A percentile compares a stretch with the other conserved stretches of the same genome.
phyloP scores from a whole-genome alignment of 176 grass and related monocot species.

The Triticum monococcum region DNA sequence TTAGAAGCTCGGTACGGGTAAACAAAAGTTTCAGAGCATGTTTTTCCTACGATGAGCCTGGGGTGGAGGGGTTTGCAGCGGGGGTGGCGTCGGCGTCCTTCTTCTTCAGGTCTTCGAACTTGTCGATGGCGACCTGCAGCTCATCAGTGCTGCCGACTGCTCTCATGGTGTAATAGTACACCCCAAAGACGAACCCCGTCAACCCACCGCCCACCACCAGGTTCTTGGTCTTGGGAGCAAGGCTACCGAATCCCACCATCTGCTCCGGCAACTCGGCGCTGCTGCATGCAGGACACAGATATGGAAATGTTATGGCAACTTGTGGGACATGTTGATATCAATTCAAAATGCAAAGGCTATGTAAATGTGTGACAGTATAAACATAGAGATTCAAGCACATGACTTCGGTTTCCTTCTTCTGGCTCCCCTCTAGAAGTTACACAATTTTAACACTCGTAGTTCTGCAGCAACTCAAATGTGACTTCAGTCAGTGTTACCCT shows the following conservation, averaged over 20 bases:
- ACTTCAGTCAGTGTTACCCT: too few species aligned
- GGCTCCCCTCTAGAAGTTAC: background rate
- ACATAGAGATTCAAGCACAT: too few species aligned
- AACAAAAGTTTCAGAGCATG: too few species aligned
- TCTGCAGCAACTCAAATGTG: background rate
- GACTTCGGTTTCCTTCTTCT: too few species aligned
- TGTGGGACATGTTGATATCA: background rate
- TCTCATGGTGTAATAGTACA: constrained; percentile 97
- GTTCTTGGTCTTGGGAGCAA: constrained; percentile 77
- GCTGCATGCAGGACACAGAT: background rate
- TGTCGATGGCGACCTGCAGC: constrained; percentile 88
- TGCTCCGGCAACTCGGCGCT: background rate
- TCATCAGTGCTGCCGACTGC: constrained; percentile 84
- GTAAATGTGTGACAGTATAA: too few species aligned
- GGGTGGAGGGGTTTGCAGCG: background rate
- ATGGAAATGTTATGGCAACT: background rate
- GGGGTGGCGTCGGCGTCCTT: background rate
- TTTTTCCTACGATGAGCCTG: background rate
- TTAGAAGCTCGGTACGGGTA: too few species aligned
- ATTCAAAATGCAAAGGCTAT: background rate
- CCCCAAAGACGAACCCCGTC: constrained; percentile 68
- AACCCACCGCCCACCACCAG: constrained; percentile 79
- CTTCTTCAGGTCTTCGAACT: constrained; percentile 80
- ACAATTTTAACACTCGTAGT: background rate
- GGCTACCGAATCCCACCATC: constrained; percentile 50